Base-by-base conservation (phyloP, 306 rosid genomes). In the Gastrolobium villosum region DNA sequence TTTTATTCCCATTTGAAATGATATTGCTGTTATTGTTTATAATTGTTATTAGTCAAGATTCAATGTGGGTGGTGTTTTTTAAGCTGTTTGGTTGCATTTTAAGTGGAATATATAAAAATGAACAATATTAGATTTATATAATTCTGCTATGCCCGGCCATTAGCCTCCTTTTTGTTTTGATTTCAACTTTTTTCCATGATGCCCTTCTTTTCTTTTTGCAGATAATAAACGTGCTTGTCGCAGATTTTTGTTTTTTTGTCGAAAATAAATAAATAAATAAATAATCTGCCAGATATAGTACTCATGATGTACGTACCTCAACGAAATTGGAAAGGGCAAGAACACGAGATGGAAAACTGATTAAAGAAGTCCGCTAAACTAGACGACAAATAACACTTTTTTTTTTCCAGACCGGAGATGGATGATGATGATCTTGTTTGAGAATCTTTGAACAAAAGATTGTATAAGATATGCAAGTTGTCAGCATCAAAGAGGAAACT, bases 311-410 rank as follows among this genome's bases (percentile, higher is more conserved):
- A 28, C 64, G 54, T 44, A 65, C 70, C 36, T 36, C 2, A 78
- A 1, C 44, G 7, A 65, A 45, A 45, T 56, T 65, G 55, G 62
- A 72, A 80, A 59, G 72, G 40, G 32, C 55, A 56, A 69, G 82
- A 77, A 66, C 11, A 13, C 50, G 59, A 41, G 14, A 48, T 37
- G 20, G 66, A 61, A 41, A 61, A 72, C 32, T 81, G 76, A 65
- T 70, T 76, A 61, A 70, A 68, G 15, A 65, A 65, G 53, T 68
- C 8, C 39, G 45, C 46, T 60, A 15, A 61, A 70, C 82, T 64
- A 89, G 36, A 74, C 62, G 86, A 89, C 91, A 87, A 82, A 86
- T 1, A 62, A 41, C 3, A 77, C 86, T 74, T 89, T 89, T 85
- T 81, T 89, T 85, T 81, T 57, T 72, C n/a, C 43, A 30, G 44